Base-by-base conservation (phyloP, 2,329 filamentous ascomycete genomes). In the Cordyceps cateniannulata region DNA sequence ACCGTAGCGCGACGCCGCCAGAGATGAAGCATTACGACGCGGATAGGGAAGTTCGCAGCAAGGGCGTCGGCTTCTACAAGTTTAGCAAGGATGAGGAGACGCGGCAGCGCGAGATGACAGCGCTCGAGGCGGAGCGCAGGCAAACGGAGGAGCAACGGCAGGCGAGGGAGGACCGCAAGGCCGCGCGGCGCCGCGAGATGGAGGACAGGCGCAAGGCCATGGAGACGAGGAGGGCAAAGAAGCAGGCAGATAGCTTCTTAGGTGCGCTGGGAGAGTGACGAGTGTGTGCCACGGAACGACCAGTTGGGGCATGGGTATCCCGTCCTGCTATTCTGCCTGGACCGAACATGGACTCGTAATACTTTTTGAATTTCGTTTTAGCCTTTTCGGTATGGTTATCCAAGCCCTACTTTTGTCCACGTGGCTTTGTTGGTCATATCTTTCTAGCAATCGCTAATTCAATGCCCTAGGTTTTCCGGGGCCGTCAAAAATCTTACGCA, bases 41-140 rank as follows among this genome's bases (percentile, higher is more conserved):
- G 1, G 83, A 84, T 63, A 82, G 82, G 63, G 95, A 99, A 80
- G 86, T 96, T 53, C 81, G 95, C 63, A 91, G 85, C 49, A 93
- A 95, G 68, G 95, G 95, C 4, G 90, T 90, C 0, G 95, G 90
- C 0, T 99, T 98, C 75, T 97, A 92, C 77, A 86, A 89, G 61
- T 98, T 99, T 71, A 91, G 88, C 62, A 84, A 83, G 65, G 89
- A 96, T 72, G 86, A 88, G 69, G 85, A 83, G 65, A 78, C 80
- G 65, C 79, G 87, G 69, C 74, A 75, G 68, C 68, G 68, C 53
- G 90, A 98, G 79, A 96, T 98, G 90, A 81, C 84, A 65, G 82
- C 80, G 49, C 76, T 97, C 60, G 82, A 85, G 64, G 78, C 80
- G 66, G 86, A 91, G 71, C 79, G 90, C 62, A 75, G 78, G 63